phyloP scores from a whole-genome alignment of 805 yeast genomes.

The Clavispora asparagi region DNA sequence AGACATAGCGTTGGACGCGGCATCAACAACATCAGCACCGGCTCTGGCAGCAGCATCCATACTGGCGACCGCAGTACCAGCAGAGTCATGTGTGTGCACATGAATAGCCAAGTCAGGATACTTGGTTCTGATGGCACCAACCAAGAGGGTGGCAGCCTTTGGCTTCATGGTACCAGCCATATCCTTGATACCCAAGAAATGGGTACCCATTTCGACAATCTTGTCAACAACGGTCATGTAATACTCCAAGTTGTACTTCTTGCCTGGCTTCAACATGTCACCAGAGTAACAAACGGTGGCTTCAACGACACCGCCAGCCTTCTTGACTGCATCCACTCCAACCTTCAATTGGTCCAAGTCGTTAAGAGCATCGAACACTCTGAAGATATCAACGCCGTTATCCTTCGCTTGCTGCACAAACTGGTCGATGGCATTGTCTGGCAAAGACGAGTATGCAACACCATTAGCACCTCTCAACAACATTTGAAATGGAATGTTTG shows the following conservation, averaged over 20 bases:
- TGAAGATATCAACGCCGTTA: constrained; percentile 93
- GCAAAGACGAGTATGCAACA: constrained; percentile 95
- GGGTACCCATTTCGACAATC: constrained; percentile 92
- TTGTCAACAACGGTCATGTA: constrained; percentile 76
- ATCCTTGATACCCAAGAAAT: constrained; percentile 94
- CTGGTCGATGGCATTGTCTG: constrained; percentile 98
- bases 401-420: constrained; percentile 93
- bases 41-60: constrained; percentile 92
- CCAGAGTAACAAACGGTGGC: constrained; percentile 98
- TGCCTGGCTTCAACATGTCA: constrained; percentile 93
- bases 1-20: constrained; percentile 94
- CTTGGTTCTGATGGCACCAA: constrained; percentile 74
- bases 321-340: constrained; percentile 95
- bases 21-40: constrained; percentile 98
- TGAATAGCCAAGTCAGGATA: constrained; percentile 96
- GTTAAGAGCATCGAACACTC: constrained; percentile 96
- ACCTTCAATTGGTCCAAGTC: constrained; percentile 95
- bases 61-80: constrained; percentile 98
- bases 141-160: constrained; percentile 77
- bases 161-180: constrained; percentile 99
- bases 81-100: constrained; percentile 98
- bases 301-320: constrained; percentile 98
- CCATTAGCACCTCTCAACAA: constrained; percentile 98
- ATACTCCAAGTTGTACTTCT: constrained; percentile 92
- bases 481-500: constrained; percentile 99